Conservation (phyloP, 2,329 filamentous ascomycete species). For the Penicillium sp. region DNA sequence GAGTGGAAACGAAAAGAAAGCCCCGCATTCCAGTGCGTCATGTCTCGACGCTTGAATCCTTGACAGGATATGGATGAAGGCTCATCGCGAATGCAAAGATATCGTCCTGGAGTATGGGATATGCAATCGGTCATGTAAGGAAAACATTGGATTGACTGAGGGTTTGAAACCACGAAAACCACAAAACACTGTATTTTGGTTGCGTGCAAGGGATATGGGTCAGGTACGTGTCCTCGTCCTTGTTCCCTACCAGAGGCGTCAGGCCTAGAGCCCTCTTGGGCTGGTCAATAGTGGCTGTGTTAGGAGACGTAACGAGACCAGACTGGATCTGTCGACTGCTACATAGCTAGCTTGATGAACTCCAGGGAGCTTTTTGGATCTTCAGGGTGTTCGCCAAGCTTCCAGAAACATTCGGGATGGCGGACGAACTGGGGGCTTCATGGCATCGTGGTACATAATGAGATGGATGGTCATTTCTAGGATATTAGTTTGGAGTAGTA, state of each 20-base stretch:
- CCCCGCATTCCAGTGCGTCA: conserved; percentile 12
- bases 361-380: background rate
- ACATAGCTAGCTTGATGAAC: background rate
- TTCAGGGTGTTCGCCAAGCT: background rate
- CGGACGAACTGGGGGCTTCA: conserved; percentile 4
- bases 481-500: background rate
- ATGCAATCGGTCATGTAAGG: conserved; percentile 21
- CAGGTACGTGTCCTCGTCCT: conserved; percentile 21
- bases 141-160: conserved; percentile 1
- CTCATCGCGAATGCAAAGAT: background rate
- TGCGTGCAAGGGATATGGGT: conserved; percentile 25
- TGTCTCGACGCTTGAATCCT: background rate
- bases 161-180: conserved; percentile 15
- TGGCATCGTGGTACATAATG: background rate
- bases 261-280: background rate
- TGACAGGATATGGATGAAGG: background rate
- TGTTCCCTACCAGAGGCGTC: background rate
- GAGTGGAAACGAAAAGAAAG: conserved; percentile 7
- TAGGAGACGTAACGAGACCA: background rate
- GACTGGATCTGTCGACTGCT: background rate
- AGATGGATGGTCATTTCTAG: background rate
- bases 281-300: background rate
- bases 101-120: background rate
- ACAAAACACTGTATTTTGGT: conserved; percentile 6
- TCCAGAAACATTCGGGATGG: conserved; percentile 1